Conservation (phyloP, 106 monocot genomes). For the Dioscorea alata region DNA sequence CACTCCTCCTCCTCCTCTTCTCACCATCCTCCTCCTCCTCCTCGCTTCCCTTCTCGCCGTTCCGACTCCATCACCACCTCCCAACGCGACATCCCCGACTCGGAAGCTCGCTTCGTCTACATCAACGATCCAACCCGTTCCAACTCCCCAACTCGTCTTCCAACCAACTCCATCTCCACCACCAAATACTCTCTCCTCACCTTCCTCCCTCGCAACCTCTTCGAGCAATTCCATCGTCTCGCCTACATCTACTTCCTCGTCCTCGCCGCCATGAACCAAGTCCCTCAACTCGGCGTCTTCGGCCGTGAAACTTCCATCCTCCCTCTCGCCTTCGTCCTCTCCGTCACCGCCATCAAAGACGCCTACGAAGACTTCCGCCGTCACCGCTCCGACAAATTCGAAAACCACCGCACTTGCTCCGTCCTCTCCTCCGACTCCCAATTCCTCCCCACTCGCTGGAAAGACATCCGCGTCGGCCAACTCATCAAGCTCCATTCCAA, state of each 20-base stretch:
- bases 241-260: constrained; percentile 89
- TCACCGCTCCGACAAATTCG: constrained; percentile 76
- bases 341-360: constrained; percentile 82
- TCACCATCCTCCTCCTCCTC: background rate
- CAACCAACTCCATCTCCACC: constrained; percentile 62
- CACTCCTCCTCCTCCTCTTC: background rate
- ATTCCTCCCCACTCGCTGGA: constrained; percentile 59
- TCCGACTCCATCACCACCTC: constrained; percentile 49
- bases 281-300: constrained; percentile 81
- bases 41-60: background rate
- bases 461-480: constrained; percentile 70
- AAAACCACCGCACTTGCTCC: constrained; percentile 53
- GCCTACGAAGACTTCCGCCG: constrained; percentile 89
- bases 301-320: constrained; percentile 57
- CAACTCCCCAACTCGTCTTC: constrained; percentile 30
- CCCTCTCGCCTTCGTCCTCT: constrained; percentile 77
- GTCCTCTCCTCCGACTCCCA: constrained; percentile 24
- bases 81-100: constrained; percentile 67
- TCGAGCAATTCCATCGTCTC: constrained; percentile 90
- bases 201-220: constrained; percentile 85
- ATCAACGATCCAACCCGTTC: constrained; percentile 46
- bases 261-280: constrained; percentile 67
- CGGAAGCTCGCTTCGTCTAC: constrained; percentile 74
- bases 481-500: constrained; percentile 40
- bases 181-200: constrained; percentile 68